Evolutionary conservation across 495 filamentous ascomycete species (phyloP).

Genomic region (Penicillium turbatum): DNA sequence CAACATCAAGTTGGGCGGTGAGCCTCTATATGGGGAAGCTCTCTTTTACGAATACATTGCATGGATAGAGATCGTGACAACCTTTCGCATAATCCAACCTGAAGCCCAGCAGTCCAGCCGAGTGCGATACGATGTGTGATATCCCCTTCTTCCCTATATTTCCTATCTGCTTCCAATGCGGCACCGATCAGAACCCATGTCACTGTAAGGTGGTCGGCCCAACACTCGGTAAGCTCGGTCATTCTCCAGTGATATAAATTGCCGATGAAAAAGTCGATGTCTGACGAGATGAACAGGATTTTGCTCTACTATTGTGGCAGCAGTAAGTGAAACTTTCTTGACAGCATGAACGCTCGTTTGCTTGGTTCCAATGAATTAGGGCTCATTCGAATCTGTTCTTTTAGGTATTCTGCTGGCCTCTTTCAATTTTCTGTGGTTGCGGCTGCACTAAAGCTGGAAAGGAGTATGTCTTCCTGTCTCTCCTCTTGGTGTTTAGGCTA

Average conservation of each 20-base stretch:
- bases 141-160: slow-evolving; percentile 40
- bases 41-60: background rate
- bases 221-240: slow-evolving; percentile 43
- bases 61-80: background rate
- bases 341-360: background rate
- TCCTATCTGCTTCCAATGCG: slow-evolving; percentile 53
- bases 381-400: slow-evolving; percentile 2
- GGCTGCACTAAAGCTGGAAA: slow-evolving; percentile 53
- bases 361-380: background rate
- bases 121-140: slow-evolving; percentile 32
- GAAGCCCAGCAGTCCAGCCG: background rate
- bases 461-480: slow-evolving; percentile 37
- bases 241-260: background rate
- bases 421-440: slow-evolving; percentile 57
- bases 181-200: slow-evolving; percentile 58
- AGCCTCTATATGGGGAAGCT: slow-evolving; percentile 8
- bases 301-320: slow-evolving; percentile 44
- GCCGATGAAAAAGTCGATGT: background rate
- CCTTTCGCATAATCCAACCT: background rate
- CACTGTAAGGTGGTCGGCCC: slow-evolving; percentile 60
- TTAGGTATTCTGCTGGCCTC: slow-evolving; percentile 56
- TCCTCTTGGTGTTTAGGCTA: slow-evolving; percentile 4
- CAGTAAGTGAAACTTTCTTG: slow-evolving; percentile 35
- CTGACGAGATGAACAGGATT: slow-evolving; percentile 32
- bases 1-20: background rate